Evolutionary conservation across 371 early-diverging fungal genomes (phyloP), one percentile per base, ranked within the genome.

Genomic region (Rhizopus sp.): DNA sequence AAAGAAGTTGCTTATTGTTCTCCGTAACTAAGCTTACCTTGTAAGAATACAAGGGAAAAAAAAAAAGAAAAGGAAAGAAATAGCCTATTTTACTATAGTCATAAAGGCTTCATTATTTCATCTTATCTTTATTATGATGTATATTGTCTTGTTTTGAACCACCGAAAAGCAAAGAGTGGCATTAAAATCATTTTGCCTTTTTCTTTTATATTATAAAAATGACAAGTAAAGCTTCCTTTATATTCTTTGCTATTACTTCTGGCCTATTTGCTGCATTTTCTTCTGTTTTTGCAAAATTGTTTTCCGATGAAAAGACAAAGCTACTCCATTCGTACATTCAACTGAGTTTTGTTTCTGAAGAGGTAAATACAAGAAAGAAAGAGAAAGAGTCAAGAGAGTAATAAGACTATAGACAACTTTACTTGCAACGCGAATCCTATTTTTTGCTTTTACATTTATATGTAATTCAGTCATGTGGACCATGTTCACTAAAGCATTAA

Each of bases 401-500:
- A 30, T n/a, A 5, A 15, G 2, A 15, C 17, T 13, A 1, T 56
- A 73, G 78, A 30, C 72, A 46, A 68, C 80, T 2, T 63, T 83
- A 3, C 53, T 79, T 9, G 55, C 62, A 3, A 66, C 82, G n/a
- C 78, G 89, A 17, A 66, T 62, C 1, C 33, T 71, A 12, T 83
- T 87, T 57, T 81, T 88, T 56, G 75, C 59, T 7, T 61, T 78
- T 29, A 84, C 88, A 13, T 85, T 84, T 53, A 72, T 68, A 10
- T 86, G 88, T 58, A 91, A 91, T 44, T 85, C 88, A 3, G 65
- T 87, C 56, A 91, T 91, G 92, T 91, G 92, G 92, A 85, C 88
- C 0, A 72, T 84, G 10, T 89, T 90, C 58, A 90, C 92, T 46
- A 90, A 90, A 66, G 89, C 92, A 3, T 70, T 91, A 34, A 85